Percentiles rank a stretch among this genome's conserved stretches.
phyloP scores from a whole-genome alignment of 805 yeast species.

The Wickerhamomyces strasburgensis region DNA sequence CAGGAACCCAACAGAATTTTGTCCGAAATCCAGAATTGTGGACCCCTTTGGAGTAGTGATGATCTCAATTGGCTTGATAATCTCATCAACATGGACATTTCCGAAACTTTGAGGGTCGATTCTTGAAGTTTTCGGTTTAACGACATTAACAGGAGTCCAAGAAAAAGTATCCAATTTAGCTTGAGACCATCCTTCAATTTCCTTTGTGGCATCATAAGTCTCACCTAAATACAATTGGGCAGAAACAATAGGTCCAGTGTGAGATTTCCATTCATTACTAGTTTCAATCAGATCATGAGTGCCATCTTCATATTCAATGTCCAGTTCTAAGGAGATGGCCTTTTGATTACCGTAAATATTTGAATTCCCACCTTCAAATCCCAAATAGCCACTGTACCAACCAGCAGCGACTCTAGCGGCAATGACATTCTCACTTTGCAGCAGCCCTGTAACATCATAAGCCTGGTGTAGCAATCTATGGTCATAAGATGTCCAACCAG shows the following conservation, averaged over 20 bases:
- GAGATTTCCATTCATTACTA: conserved; percentile 9
- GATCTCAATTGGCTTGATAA: conserved; percentile 7
- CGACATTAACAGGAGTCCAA: conserved; percentile 7
- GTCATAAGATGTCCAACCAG: conserved; percentile 18
- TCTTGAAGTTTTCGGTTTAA: conserved; percentile 9
- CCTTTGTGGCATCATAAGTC: conserved; percentile 11
- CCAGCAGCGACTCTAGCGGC: conserved; percentile 17
- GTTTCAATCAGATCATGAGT: conserved; percentile 9
- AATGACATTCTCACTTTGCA: conserved; percentile 8
- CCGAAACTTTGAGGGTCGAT: conserved; percentile 14
- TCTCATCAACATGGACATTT: conserved; percentile 8
- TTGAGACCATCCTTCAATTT: conserved; percentile 11
- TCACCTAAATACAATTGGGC: conserved; percentile 17
- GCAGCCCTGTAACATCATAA: conserved; percentile 8
- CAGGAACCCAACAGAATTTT: conserved; percentile 16
- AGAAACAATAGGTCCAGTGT: conserved; percentile 11
- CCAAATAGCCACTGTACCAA: conserved; percentile 16
- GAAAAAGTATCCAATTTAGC: conserved; percentile 1
- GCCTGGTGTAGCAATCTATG: conserved; percentile 17
- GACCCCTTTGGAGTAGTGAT: conserved; percentile 12
- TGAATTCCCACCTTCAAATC: conserved; percentile 15
- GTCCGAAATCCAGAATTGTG: conserved; percentile 12
- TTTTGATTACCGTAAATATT: conserved; percentile 13
- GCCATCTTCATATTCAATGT: conserved; percentile 11
- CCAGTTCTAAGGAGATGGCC: conserved; percentile 11